Evolutionary conservation across 2,329 filamentous ascomycete genomes (phyloP).

Genomic region (Neopestalotiopsis sp.): DNA sequence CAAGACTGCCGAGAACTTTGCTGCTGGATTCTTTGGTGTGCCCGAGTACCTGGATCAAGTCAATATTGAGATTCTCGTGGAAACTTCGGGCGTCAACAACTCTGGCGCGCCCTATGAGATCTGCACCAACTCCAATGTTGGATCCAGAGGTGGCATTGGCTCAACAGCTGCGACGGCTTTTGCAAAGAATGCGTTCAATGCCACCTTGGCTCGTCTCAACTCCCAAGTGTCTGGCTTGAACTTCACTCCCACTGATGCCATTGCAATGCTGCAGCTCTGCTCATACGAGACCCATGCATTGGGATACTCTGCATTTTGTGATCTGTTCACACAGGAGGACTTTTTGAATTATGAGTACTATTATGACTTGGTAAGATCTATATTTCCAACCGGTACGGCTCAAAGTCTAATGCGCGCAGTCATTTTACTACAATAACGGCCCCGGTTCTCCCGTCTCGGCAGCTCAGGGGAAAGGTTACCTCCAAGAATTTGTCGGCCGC

Average conservation of each 20-base stretch:
- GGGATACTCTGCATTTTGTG: constrained; percentile 47
- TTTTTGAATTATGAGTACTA: constrained; percentile 49
- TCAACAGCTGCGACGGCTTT: constrained; percentile 28
- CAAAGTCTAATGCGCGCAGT: constrained; percentile 19
- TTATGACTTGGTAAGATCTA: constrained; percentile 42
- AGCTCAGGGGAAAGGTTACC: constrained; percentile 37
- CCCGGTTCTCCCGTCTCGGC: constrained; percentile 39
- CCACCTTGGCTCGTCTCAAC: constrained; percentile 34
- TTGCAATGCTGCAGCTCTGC: constrained; percentile 45
- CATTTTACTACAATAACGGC: constrained; percentile 38
- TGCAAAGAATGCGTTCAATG: constrained; percentile 33
- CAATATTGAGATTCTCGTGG: constrained; percentile 40
- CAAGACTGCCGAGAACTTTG: constrained; percentile 38
- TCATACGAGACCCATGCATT: constrained; percentile 41
- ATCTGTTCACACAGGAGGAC: constrained; percentile 45
- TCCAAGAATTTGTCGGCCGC: constrained; percentile 38
- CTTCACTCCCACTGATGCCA: constrained; percentile 38
- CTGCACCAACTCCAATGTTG: constrained; percentile 32
- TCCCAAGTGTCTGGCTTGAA: constrained; percentile 32
- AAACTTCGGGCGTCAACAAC: constrained; percentile 33
- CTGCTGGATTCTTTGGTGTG: constrained; percentile 39
- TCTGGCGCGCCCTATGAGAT: constrained; percentile 35
- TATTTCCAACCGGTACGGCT: too few species aligned
- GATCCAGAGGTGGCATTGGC: constrained; percentile 30
- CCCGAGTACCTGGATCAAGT: constrained; percentile 38